Evolutionary conservation across 345 rosid genomes (phyloP).

Genomic region (Odontarrhena argentea): DNA sequence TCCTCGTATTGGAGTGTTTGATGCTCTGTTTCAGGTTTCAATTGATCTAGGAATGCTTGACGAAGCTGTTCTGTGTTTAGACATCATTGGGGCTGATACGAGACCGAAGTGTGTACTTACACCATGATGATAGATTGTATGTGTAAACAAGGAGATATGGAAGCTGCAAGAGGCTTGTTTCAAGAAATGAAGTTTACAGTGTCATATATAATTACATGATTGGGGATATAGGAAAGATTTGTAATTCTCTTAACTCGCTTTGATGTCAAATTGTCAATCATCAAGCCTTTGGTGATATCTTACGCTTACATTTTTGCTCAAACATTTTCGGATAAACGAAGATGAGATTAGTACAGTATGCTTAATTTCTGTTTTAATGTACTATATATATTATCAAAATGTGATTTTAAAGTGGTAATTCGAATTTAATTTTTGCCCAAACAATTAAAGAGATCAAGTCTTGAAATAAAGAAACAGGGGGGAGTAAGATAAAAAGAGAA

Average conservation of each 20-base stretch:
- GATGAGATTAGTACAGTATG: too few species aligned
- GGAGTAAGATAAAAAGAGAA: background rate
- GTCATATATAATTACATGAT: slow-evolving; percentile 71
- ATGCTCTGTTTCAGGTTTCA: slow-evolving; percentile 68
- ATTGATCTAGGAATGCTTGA: slow-evolving; percentile 66
- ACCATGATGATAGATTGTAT: slow-evolving; percentile 65
- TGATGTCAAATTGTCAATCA: too few species aligned
- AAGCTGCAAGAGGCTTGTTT: slow-evolving; percentile 52
- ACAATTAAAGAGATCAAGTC: background rate
- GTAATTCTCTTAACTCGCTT: too few species aligned
- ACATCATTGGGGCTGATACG: slow-evolving; percentile 56
- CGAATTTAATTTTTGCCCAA: background rate
- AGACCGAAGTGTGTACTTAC: slow-evolving; percentile 58
- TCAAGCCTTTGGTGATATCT: too few species aligned
- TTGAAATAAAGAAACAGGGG: background rate
- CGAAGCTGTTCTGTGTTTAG: slow-evolving; percentile 60
- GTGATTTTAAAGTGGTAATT: too few species aligned
- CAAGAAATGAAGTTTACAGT: slow-evolving; percentile 55
- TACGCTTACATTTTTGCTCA: too few species aligned
- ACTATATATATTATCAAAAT: too few species aligned
- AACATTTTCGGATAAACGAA: too few species aligned
- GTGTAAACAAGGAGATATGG: slow-evolving; percentile 67
- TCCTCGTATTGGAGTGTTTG: slow-evolving; percentile 68
- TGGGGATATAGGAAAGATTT: slow-evolving; percentile 38
- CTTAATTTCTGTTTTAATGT: too few species aligned